These are phyloP conservation scores for Exophiala mesophila DNA, from an alignment of 2,329 filamentous ascomycete species.

Conservation along the genomic window DNA sequence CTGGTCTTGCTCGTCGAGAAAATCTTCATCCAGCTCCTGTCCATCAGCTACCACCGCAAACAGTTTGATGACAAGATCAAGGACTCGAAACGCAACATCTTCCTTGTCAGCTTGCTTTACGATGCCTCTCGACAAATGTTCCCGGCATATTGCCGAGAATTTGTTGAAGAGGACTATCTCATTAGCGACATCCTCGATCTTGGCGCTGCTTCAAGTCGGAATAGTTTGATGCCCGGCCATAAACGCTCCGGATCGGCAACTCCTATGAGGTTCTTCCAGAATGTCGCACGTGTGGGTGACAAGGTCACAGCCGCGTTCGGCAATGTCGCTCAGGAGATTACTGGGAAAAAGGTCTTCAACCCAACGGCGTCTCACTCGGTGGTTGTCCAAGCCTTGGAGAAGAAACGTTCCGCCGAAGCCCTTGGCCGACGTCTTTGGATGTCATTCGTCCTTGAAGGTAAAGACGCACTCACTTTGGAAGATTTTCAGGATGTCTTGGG, in stretches of 20 bases:
- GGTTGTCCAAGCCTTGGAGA: slow-evolving; percentile 83
- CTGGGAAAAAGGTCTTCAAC: slow-evolving; percentile 92
- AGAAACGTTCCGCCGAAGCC: slow-evolving; percentile 78
- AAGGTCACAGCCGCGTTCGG: slow-evolving; percentile 92
- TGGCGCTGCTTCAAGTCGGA: slow-evolving; percentile 53
- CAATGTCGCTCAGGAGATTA: slow-evolving; percentile 89
- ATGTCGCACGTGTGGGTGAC: slow-evolving; percentile 77
- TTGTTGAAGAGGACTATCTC: slow-evolving; percentile 83
- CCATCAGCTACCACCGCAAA: slow-evolving; percentile 64
- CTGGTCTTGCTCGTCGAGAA: slow-evolving; percentile 57
- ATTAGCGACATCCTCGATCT: slow-evolving; percentile 81
- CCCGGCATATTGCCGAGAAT: slow-evolving; percentile 86
- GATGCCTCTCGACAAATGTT: slow-evolving; percentile 86
- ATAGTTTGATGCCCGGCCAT: slow-evolving; percentile 37
- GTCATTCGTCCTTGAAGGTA: slow-evolving; percentile 91
- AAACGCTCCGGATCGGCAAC: slow-evolving; percentile 59
- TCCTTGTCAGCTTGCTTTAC: slow-evolving; percentile 77
- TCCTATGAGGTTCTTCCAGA: slow-evolving; percentile 71
- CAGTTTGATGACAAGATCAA: slow-evolving; percentile 69
- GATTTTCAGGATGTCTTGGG: slow-evolving; percentile 88
- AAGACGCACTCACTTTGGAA: slow-evolving; percentile 70
- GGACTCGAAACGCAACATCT: slow-evolving; percentile 80
- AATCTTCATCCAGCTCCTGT: slow-evolving; percentile 59
- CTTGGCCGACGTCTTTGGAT: slow-evolving; percentile 94
- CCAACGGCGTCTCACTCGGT: slow-evolving; percentile 84